Evolutionary conservation across 2,329 filamentous ascomycete species (phyloP), one percentile per base, ranked within the genome.

Genomic region (Neofusicoccum kwambonambiense): DNA sequence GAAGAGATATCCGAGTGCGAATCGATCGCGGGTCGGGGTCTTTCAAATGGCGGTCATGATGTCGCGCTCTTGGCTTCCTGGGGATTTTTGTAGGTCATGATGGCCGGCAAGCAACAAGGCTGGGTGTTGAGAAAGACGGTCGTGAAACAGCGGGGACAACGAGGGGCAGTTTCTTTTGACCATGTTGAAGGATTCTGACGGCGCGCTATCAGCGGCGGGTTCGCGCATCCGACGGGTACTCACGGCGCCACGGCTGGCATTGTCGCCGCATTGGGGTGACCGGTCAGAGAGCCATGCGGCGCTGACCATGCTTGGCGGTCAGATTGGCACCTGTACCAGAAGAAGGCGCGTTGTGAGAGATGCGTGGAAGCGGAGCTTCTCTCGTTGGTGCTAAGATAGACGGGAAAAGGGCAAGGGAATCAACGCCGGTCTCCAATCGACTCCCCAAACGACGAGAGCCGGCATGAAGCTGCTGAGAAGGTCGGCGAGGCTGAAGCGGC

Each of bases 251-350:
- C 22, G 39, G 22, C 51, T 41, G 51, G 11, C 35, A 31, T 19
- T 39, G 17, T 8, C 39, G 39, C 54, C 54, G 54, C 39, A 31
- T 57, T 17, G 8, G 19, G 54, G 22, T 57, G 35, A 57, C 54
- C 54, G 54, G 54, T 57, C 39, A 34, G 54, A 17, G 22, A 19
- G 15, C 19, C 12, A 22, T 19, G 54, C n/a, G 19, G 39, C 31
- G 54, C 54, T 57, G 54, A 57, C 39, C 52, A 3, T 35, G 22
- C 54, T 57, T 57, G 39, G 54, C 54, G 15, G 54, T 57, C 39
- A 57, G 54, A 57, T 31, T 42, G 52, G 13, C 17, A 37, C 52
- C 3, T 31, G 15, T 19, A 12, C 37, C 2, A n/a, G 27, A 37
- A 12, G 44, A 41, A 13, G 27, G 2, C 41, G 22, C 22, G 7